Conservation (phyloP, 2,329 filamentous ascomycete genomes). For the Venturia oleaginea region DNA sequence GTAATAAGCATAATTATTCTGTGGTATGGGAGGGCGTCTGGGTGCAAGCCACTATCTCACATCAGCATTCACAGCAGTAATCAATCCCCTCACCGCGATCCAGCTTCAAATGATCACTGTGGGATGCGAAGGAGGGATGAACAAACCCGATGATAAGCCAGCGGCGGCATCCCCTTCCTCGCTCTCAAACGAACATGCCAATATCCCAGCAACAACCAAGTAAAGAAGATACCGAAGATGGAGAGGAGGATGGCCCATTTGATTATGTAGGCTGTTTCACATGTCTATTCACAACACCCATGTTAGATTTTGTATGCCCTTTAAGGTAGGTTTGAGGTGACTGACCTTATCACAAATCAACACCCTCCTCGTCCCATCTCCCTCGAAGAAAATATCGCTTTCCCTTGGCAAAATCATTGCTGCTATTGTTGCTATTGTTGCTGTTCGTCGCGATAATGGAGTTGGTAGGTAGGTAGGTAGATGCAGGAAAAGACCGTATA, state of each 20-base stretch:
- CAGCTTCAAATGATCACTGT: too few species aligned
- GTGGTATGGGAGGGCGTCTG: neutral
- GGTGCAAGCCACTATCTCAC: slow-evolving; percentile 11
- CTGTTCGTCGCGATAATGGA: neutral
- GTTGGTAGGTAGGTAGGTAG: too few species aligned
- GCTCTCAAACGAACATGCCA: slow-evolving; percentile 60
- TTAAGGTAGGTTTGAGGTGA: neutral
- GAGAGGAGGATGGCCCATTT: slow-evolving; percentile 63
- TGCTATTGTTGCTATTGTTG: neutral
- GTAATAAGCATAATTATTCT: slow-evolving; percentile 12
- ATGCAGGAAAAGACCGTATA: too few species aligned
- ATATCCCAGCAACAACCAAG: slow-evolving; percentile 60
- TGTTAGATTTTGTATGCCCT: too few species aligned
- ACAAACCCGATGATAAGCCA: slow-evolving; percentile 55
- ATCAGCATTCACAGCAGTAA: neutral
- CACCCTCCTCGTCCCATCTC: slow-evolving; percentile 1
- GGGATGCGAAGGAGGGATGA: neutral
- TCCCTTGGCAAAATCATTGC: neutral
- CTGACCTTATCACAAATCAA: slow-evolving; percentile 10
- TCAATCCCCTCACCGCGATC: too few species aligned
- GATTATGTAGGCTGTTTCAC: slow-evolving; percentile 53
- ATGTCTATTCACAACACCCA: neutral
- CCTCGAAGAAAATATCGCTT: neutral
- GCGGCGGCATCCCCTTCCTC: slow-evolving; percentile 53
- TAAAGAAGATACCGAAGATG: slow-evolving; percentile 48